phyloP scores from a whole-genome alignment of 331 rosid species.

The Rhamnella rubrinervis region DNA sequence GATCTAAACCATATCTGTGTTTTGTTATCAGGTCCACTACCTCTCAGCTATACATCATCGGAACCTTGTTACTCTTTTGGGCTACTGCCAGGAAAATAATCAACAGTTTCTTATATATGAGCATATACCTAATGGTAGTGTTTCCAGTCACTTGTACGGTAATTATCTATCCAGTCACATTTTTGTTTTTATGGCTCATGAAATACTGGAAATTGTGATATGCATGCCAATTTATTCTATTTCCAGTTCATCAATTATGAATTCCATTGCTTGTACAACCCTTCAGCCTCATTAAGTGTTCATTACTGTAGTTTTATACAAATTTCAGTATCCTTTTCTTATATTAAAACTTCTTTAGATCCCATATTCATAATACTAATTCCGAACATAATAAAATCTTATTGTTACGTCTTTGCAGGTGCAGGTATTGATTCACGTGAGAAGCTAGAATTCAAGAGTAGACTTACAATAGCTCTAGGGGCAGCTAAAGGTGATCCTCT shows the following conservation, averaged over 20 bases:
- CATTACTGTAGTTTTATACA: neutral
- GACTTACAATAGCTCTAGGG: conserved; percentile 85
- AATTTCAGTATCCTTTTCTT: neutral
- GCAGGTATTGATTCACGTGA: conserved; percentile 50
- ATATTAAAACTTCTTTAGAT: conserved; percentile 11
- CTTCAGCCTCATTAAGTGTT: neutral
- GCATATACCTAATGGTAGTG: conserved; percentile 84
- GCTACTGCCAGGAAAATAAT: conserved; percentile 89
- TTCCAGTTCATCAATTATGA: neutral
- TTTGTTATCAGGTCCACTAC: conserved; percentile 67
- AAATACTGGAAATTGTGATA: conserved; percentile 8
- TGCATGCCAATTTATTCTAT: conserved; percentile 6
- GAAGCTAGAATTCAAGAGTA: conserved; percentile 87
- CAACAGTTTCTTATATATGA: conserved; percentile 85
- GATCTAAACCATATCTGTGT: conserved; percentile 25
- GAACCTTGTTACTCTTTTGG: conserved; percentile 77
- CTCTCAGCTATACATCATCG: conserved; percentile 77
- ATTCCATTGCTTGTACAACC: neutral
- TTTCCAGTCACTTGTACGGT: conserved; percentile 93
- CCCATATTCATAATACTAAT: conserved; percentile 9
- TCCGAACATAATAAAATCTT: conserved; percentile 12
- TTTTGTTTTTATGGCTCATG: conserved; percentile 4
- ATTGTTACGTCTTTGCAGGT: conserved; percentile 43
- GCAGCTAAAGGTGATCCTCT: conserved; percentile 99
- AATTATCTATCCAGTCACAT: conserved; percentile 39